phyloP scores from a whole-genome alignment of 139 green algal species.

The Coccomyxa sp. region DNA sequence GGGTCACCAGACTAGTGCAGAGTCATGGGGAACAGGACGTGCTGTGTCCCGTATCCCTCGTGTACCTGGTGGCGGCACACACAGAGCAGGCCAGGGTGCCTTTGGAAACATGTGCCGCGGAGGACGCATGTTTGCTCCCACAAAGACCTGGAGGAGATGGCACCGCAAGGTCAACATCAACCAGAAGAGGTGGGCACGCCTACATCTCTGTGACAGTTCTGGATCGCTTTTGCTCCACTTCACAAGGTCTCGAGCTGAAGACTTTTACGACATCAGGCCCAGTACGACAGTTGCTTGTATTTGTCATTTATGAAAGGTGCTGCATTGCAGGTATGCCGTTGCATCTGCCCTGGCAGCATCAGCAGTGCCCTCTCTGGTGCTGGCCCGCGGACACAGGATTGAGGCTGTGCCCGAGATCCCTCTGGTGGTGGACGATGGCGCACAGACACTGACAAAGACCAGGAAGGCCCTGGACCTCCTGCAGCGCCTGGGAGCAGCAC shows the following conservation, averaged over 20 bases:
- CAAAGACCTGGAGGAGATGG: conserved; percentile 96
- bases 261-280: no score
- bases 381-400: conserved; percentile 94
- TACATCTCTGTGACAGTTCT: not conserved
- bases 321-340: conserved; percentile 71
- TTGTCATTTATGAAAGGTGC: not conserved
- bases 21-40: conserved; percentile 98
- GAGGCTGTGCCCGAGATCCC: conserved; percentile 94
- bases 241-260: no score
- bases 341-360: conserved; percentile 92
- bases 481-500: conserved; percentile 68
- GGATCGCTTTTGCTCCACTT: not conserved
- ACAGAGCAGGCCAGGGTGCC: conserved; percentile 96
- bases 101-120: conserved; percentile 99
- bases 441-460: conserved; percentile 86
- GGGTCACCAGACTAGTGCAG: conserved; percentile 94
- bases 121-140: conserved; percentile 97
- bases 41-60: conserved; percentile 99
- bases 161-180: conserved; percentile 98
- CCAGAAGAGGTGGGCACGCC: conserved; percentile 76
- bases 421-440: conserved; percentile 86
- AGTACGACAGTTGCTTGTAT: no score
- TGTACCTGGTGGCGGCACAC: conserved; percentile 94
- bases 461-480: conserved; percentile 80
- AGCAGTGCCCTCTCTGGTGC: conserved; percentile 90